Evolutionary conservation across 352 stramenopile species (phyloP), one percentile per base, ranked within the genome.

Genomic region (Halophytophthora batemanensis): DNA sequence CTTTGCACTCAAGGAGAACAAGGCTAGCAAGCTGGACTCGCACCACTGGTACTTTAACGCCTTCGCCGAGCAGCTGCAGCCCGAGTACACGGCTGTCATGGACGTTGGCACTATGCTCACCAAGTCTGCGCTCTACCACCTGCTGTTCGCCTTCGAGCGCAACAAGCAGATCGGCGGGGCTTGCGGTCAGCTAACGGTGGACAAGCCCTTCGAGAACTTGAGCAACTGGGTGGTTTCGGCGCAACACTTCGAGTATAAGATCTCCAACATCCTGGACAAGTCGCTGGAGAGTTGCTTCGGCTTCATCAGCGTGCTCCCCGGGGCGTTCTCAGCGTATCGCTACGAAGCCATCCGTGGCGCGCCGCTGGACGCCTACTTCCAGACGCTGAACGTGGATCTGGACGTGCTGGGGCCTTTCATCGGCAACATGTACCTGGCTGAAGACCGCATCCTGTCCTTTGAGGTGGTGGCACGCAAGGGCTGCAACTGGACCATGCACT

Each of bases 381-480:
- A 64, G 33, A 74, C 58, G 17, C 44, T 82, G n/a, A 77, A 74
- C 64, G 2, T 76, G 64, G 44, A 76, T 59, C 0, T 64, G 66
- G n/a, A n/a, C 18, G 71, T 76, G 5, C 42, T 78, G 1, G 71
- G 71, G 3, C 74, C 77, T 12, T 85, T 86, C 48, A 76, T 77
- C 39, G 74, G 74, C 33, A 88, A 86, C 51, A 85, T 86, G 77
- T 86, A 84, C 51, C 61, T 88, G 0, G 74, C 72, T 7, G 72
- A 86, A 59, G 77, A 86, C 45, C 72, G 74, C 11, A 83, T 88
- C 40, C 56, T 88, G 22, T 81, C 70, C 44, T 86, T 83, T 48
- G 74, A 88, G 46, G 37, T 88, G 15, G 41, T 88, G 2, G 72
- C 72, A 17, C 61, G 72, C 12, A 55, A 59, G 18, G 61, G 65